Evolutionary conservation across 2,329 filamentous ascomycete genomes (phyloP).

Genomic region (Penicillium frequentans): DNA sequence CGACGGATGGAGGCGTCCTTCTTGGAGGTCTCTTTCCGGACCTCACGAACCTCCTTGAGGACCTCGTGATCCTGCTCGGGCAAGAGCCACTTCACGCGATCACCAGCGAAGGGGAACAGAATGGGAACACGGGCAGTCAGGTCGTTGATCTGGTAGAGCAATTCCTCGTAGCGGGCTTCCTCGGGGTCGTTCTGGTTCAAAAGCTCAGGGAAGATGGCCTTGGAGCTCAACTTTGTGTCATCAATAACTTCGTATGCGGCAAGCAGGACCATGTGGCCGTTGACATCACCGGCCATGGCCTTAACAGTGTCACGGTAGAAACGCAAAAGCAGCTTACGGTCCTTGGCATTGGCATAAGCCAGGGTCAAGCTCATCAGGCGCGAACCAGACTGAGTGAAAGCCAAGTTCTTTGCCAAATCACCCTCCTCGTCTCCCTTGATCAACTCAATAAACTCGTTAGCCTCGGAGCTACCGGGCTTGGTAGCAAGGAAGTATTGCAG

Average conservation of each 20-base stretch:
- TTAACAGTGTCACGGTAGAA: slow-evolving; percentile 88
- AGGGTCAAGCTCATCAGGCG: slow-evolving; percentile 78
- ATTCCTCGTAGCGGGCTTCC: slow-evolving; percentile 44
- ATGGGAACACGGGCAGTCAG: slow-evolving; percentile 62
- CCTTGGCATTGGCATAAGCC: slow-evolving; percentile 85
- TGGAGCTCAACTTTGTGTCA: slow-evolving; percentile 84
- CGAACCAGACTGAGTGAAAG: slow-evolving; percentile 88
- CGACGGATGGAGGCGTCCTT: slow-evolving; percentile 79
- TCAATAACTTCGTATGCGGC: slow-evolving; percentile 89
- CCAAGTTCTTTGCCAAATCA: slow-evolving; percentile 90
- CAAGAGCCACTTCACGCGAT: slow-evolving; percentile 62
- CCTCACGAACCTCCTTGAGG: slow-evolving; percentile 73
- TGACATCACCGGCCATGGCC: slow-evolving; percentile 75
- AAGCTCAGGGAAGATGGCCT: slow-evolving; percentile 84
- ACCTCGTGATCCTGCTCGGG: slow-evolving; percentile 65
- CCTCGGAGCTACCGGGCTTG: slow-evolving; percentile 74
- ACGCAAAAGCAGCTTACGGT: slow-evolving; percentile 83
- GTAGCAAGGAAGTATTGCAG: slow-evolving; percentile 89
- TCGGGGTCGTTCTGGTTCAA: slow-evolving; percentile 62
- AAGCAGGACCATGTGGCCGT: slow-evolving; percentile 79
- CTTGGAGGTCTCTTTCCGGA: slow-evolving; percentile 84
- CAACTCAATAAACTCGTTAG: slow-evolving; percentile 83
- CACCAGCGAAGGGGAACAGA: slow-evolving; percentile 76
- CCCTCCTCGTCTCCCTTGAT: slow-evolving; percentile 89
- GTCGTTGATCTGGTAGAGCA: slow-evolving; percentile 45